Evolutionary conservation across 768 basidiomycete species (phyloP).

Genomic region (Lanmaoa rubissima): DNA sequence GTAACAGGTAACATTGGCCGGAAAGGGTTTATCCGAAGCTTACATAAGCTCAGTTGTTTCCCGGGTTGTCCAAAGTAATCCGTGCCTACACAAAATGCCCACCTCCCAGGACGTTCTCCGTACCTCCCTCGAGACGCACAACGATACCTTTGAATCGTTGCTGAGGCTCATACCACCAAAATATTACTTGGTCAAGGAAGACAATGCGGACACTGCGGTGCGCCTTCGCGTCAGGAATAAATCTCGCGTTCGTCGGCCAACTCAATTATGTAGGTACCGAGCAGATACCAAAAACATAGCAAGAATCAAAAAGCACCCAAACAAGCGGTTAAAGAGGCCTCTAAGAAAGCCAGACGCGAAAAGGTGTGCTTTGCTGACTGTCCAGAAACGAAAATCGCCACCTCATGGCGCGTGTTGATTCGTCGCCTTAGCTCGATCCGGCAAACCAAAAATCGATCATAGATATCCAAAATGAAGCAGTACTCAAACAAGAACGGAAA

Average conservation of each 20-base stretch:
- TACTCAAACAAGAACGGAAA: conserved; percentile 29
- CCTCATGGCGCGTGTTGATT: not conserved
- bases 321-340: conserved; percentile 84
- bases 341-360: conserved; percentile 83
- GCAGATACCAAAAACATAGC: conserved; percentile 83
- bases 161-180: conserved; percentile 85
- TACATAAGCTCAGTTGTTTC: not conserved
- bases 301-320: conserved; percentile 82
- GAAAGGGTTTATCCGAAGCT: not conserved
- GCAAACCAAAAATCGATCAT: conserved; percentile 78
- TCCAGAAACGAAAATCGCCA: not conserved
- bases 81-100: conserved; percentile 37
- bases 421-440: conserved; percentile 73
- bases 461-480: conserved; percentile 67
- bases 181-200: conserved; percentile 61
- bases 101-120: conserved; percentile 50
- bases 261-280: conserved; percentile 35
- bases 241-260: not conserved
- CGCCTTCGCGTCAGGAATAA: not conserved
- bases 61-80: not conserved
- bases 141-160: conserved; percentile 80
- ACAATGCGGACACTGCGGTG: conserved; percentile 11
- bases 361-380: conserved; percentile 51
- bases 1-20: no score
- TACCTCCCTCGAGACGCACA: conserved; percentile 76